A percentile compares a stretch with the other conserved stretches of the same genome.
Evolutionary conservation across 1,284 basidiomycete genomes (phyloP).

Genomic region (Puccinia polysora): DNA sequence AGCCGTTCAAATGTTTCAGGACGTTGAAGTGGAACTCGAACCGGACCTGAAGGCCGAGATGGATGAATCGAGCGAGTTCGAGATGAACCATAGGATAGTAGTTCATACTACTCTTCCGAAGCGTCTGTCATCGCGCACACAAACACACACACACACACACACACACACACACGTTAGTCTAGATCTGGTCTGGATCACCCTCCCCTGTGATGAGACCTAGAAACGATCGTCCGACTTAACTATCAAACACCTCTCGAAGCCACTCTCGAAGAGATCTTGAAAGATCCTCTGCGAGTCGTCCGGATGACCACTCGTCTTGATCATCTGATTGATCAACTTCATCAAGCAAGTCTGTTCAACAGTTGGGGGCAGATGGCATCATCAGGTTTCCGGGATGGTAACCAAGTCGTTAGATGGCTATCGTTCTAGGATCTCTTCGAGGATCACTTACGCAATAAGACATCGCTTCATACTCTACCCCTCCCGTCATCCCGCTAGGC

Average conservation of each 20-base stretch:
- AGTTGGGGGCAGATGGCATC: neutral
- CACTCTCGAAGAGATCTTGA: conserved; percentile 74
- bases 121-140: conserved; percentile 64
- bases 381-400: neutral
- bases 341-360: conserved; percentile 77
- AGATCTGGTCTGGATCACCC: neutral
- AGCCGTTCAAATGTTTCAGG: conserved; percentile 26
- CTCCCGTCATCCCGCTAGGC: conserved; percentile 95
- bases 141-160: too few species aligned
- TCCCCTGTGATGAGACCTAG: neutral
- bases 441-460: conserved; percentile 71
- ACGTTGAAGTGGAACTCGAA: conserved; percentile 33
- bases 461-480: conserved; percentile 97
- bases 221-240: conserved; percentile 55
- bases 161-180: conserved; percentile 50
- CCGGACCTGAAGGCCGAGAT: neutral
- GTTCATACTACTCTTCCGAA: conserved; percentile 81
- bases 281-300: conserved; percentile 72
- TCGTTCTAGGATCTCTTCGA: neutral
- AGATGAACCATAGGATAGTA: conserved; percentile 90
- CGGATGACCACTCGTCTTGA: conserved; percentile 63
- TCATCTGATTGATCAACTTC: conserved; percentile 72
- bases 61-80: conserved; percentile 72
- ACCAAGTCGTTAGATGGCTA: neutral
- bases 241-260: conserved; percentile 73